These are phyloP conservation scores for Trametes cingulata DNA, from an alignment of 768 basidiomycete genomes.

Conservation along the genomic window DNA sequence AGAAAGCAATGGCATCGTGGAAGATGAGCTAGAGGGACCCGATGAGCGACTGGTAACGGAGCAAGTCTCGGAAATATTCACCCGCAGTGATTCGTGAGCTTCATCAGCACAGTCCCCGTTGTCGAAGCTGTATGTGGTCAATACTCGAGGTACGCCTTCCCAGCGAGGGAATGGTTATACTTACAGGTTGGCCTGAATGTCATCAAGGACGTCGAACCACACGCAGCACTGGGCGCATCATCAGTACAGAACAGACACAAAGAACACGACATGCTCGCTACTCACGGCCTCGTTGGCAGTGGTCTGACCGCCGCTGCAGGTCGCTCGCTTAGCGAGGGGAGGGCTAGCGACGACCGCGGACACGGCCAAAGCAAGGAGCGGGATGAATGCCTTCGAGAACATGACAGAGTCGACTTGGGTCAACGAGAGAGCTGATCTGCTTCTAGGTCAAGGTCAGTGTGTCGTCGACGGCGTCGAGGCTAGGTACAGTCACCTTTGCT, in stretches of 20 bases:
- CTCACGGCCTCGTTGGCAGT: constrained; percentile 19
- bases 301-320: constrained; percentile 22
- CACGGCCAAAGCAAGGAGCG: constrained; percentile 8
- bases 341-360: constrained; percentile 9
- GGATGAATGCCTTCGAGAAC: constrained; percentile 16
- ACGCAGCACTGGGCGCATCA: constrained; percentile 8
- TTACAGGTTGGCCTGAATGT: constrained; percentile 18
- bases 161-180: too few relatives aligned
- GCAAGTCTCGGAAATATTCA: too few relatives aligned
- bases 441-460: neutral
- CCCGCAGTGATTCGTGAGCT: constrained; percentile 16
- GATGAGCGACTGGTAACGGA: too few relatives aligned
- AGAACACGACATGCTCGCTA: neutral
- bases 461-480: neutral
- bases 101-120: constrained; percentile 17
- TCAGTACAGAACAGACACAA: neutral
- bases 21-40: constrained; percentile 29
- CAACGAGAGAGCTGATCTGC: too few relatives aligned
- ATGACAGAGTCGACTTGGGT: too few relatives aligned
- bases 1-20: constrained; percentile 30
- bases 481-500: neutral
- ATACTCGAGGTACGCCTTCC: too few relatives aligned
- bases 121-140: constrained; percentile 3
- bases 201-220: constrained; percentile 22
- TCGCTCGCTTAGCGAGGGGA: constrained; percentile 5